Conservation (phyloP, 352 stramenopile genomes). For the Phytopythium delawarense region DNA sequence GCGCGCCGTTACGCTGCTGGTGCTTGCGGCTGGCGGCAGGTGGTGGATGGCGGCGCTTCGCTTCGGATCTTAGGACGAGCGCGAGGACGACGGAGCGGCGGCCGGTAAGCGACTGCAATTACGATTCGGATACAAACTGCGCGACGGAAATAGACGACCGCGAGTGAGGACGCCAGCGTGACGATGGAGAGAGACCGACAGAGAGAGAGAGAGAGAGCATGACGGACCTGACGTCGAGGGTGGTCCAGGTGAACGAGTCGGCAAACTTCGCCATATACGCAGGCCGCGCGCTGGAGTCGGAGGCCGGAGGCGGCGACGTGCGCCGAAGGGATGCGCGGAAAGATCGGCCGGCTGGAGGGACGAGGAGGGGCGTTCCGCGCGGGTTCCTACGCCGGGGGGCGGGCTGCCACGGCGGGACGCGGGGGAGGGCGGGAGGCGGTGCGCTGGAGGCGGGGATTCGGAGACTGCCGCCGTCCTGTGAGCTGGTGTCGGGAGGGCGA, state of each 20-base stretch:
- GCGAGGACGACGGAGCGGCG: not conserved
- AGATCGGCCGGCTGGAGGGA: not conserved
- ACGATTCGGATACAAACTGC: conserved; percentile 10
- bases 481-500: too few species aligned
- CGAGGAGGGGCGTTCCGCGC: not conserved
- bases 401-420: not conserved
- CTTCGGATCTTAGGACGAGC: conserved; percentile 13
- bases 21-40: not conserved
- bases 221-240: conserved; percentile 36
- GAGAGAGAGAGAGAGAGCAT: not conserved
- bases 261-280: conserved; percentile 38
- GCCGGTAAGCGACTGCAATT: conserved; percentile 3
- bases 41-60: conserved; percentile 11
- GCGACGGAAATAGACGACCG: not conserved
- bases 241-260: conserved; percentile 38
- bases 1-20: not conserved
- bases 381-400: not conserved
- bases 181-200: not conserved
- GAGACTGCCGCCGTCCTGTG: not conserved
- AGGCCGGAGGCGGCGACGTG: not conserved
- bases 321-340: not conserved
- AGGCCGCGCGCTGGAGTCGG: not conserved
- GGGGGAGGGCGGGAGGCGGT: not conserved
- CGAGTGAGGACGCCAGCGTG: not conserved
- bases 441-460: not conserved